Conservation (phyloP, 2,329 filamentous ascomycete genomes). For the Juglanconis sp. region DNA sequence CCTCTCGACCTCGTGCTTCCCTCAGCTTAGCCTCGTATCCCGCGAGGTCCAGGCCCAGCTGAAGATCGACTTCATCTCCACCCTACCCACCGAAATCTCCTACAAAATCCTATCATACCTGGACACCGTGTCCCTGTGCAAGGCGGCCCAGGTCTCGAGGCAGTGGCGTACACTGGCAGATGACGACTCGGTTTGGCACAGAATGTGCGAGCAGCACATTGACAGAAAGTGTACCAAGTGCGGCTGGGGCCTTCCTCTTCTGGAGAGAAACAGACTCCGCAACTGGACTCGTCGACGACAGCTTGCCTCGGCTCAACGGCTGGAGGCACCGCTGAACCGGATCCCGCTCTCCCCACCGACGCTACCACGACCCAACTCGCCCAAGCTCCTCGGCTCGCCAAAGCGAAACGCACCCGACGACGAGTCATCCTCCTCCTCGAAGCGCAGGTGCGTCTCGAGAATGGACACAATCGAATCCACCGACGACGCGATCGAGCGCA, state of each 20-base stretch:
- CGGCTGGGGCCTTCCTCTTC: conserved; percentile 85
- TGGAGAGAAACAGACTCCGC: conserved; percentile 83
- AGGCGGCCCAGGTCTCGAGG: conserved; percentile 88
- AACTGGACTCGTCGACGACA: conserved; percentile 86
- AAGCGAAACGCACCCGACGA: conserved; percentile 33
- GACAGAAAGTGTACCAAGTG: conserved; percentile 92
- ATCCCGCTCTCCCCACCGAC: conserved; percentile 25
- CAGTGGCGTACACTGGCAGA: conserved; percentile 89
- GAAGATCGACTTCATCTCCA: conserved; percentile 92
- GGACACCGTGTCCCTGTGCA: conserved; percentile 91
- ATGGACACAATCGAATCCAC: conserved; percentile 15
- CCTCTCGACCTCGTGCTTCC: conserved; percentile 94
- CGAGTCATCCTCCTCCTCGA: conserved; percentile 15
- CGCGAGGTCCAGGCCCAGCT: conserved; percentile 89
- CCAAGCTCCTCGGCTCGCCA: conserved; percentile 22
- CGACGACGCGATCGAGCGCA: conserved; percentile 11
- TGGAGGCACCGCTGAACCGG: conserved; percentile 17
- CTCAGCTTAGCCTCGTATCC: conserved; percentile 89
- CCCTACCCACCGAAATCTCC: conserved; percentile 83
- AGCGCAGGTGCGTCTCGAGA: conserved; percentile 33
- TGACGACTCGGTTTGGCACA: conserved; percentile 96
- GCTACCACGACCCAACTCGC: conserved; percentile 26
- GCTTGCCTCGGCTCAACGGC: conserved; percentile 41
- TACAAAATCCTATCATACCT: conserved; percentile 92
- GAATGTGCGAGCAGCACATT: conserved; percentile 97